Base-by-base conservation (phyloP, 768 basidiomycete genomes). In the Mycena vitilis region DNA sequence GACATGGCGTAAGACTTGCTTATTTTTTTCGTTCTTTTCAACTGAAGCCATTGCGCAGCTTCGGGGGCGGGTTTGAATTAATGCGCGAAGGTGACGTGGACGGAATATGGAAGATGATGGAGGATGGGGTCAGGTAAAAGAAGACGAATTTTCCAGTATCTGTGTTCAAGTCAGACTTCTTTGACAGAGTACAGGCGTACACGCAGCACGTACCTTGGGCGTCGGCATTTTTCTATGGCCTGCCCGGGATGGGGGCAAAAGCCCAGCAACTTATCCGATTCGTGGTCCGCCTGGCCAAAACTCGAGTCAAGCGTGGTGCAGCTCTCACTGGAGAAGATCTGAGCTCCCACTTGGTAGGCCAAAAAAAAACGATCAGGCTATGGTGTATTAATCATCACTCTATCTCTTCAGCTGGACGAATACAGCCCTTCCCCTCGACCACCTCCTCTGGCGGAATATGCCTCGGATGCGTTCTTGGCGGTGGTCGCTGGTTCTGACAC, bases 1-100 rank as follows among this genome's bases (percentile, higher is more conserved):
- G 76, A 79, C 66, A 72, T 79, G 70, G 76, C 77, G 77, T 76
- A 56, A 72, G 73, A 72, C 6, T 16, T 9, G 13, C 0, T 25
- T 60, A 7, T 36, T 51, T 12, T 36, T 16, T 37, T 53, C 44
- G 51, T 56, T 38, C 6, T 30, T 45, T 61, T 15, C 34, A 37
- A 15, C 25, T 34, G 23, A 20, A 44, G 38, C 45, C 30, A 5
- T 49, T 34, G 40, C 38, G 66, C 37, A 84, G 81, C 40, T 83
- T 83, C 51, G 80, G 79, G 8, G 79, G 80, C 9, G 78, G 78
- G 10, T 81, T 80, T 40, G 80, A 82, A 52, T 75, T 81, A 60
- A 75, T 81, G 76, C 77, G 76, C 13, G 75, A 81, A 22, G 74
- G 81, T 8, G 83, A 84, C 63, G 68, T 56, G n/a, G 67, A 76